Evolutionary conservation across 208 protist genomes (phyloP).

Genomic region (Willaertia magna): DNA sequence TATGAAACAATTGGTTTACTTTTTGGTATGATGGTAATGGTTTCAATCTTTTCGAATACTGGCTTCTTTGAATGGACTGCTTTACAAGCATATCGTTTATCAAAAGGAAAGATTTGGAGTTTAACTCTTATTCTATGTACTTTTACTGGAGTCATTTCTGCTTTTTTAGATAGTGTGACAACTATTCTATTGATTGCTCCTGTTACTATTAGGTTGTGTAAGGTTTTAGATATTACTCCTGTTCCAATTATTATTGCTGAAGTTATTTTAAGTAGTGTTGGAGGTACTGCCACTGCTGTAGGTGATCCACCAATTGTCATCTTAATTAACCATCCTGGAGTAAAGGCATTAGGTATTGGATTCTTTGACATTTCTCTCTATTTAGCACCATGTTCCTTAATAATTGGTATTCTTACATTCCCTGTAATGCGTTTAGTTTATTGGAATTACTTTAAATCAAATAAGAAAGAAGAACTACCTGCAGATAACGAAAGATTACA

Average conservation of each 20-base stretch:
- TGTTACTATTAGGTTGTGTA: conserved; percentile 41
- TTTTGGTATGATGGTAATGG: conserved; percentile 53
- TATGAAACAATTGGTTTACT: conserved; percentile 36
- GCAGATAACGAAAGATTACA: neutral
- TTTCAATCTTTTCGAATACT: conserved; percentile 36
- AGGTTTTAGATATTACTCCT: conserved; percentile 37
- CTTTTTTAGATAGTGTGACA: conserved; percentile 57
- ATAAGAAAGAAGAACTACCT: neutral
- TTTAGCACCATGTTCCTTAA: neutral
- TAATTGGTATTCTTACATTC: neutral
- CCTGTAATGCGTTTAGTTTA: conserved; percentile 7
- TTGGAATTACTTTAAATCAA: neutral
- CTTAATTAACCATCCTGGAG: conserved; percentile 30
- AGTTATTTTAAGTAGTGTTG: conserved; percentile 44
- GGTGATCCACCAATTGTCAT: conserved; percentile 50
- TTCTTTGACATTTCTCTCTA: conserved; percentile 18
- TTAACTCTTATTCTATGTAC: conserved; percentile 27
- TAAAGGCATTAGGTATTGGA: conserved; percentile 7
- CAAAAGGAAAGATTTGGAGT: conserved; percentile 29
- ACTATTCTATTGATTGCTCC: conserved; percentile 46
- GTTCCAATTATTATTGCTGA: conserved; percentile 35
- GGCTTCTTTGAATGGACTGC: conserved; percentile 44
- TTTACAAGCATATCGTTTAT: conserved; percentile 30
- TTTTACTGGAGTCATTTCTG: conserved; percentile 32
- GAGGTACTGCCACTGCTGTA: conserved; percentile 15